Evolutionary conservation across 2,329 filamentous ascomycete genomes (phyloP), one percentile per base, ranked within the genome.

Genomic region (Epichloe aotearoae): DNA sequence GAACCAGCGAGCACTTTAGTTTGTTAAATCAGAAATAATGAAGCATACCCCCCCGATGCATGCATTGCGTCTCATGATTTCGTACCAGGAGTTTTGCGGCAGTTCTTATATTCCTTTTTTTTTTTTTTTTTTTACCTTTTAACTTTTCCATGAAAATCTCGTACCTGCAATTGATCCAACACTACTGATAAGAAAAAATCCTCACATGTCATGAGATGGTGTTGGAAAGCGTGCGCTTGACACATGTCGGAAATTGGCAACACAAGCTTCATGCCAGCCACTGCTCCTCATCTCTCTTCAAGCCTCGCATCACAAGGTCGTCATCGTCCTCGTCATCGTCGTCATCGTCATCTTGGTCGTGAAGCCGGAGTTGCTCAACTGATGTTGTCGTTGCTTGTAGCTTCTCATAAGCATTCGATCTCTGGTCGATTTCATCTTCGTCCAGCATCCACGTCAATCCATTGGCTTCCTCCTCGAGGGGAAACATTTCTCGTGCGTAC

Each of bases 401-500:
- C 49, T 64, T 66, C n/a, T 69, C 66, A 17, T 66, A 65, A 7
- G 23, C 43, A 64, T 66, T 36, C 58, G 62, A 23, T 60, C 54
- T 50, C 30, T 54, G 53, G 3, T 52, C 62, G n/a, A 63, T 62
- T 15, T 72, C 73, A 39, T 73, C 74, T 11, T 75, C 75, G 4
- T 77, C 74, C 42, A 76, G 63, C 91, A 96, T 97, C 93, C 93
- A 98, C 15, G 85, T 88, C 62, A 93, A 71, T 5, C 91, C 91
- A 64, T 97, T 97, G 34, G 89, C 88, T 59, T 90, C 85, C 69
- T 98, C 93, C 66, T 98, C 93, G 12, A 96, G 77, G 0, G 88
- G 88, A 61, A 97, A 97, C 30, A 94, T 89, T 65, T 97, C 93
- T 46, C 86, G 77, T 1, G 91, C 91, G 65, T 97, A 98, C 67